Evolutionary conservation across 208 protist genomes (phyloP), one percentile per base, ranked within the genome.

Genomic region (Porcisia hertigi): DNA sequence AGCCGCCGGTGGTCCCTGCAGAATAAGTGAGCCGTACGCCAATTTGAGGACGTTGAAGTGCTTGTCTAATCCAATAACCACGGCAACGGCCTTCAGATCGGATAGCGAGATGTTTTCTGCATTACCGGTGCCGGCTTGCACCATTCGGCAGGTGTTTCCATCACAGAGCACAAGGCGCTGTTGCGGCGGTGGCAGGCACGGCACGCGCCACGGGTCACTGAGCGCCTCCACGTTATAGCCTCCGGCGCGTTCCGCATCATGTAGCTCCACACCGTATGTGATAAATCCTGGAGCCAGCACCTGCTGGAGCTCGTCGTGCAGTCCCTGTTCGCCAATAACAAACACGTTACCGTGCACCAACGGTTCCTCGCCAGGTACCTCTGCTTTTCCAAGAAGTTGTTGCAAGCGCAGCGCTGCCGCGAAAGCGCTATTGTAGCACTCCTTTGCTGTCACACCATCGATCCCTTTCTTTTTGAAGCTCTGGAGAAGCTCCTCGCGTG

Each of bases 401-500:
- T 83, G 80, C 30, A 95, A 63, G 9, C 66, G 71, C 58, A 90
- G 80, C 1, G 91, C 84, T 14, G 88, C 83, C 1, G 88, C 87
- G 82, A 89, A 95, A 0, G 77, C 91, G 71, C 88, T 92, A 79
- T 90, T 95, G 86, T 91, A 93, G 47, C 88, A 69, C 34, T 95
- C 91, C 3, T 73, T 18, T 60, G 52, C 64, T 52, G 64, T n/a
- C 45, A 92, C 87, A 0, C 83, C 82, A 12, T 75, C 64, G 60
- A 95, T 83, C 18, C 91, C 91, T 20, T 81, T 82, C 62, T 79
- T 65, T 23, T 52, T 43, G 69, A 95, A 86, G 55, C 59, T 65
- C 53, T 76, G 43, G 53, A 60, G 39, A 30, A 94, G 63, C 52
- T 79, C 63, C 58, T 73, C 78, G 12, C 91, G 85, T 6, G 84